Percentiles rank a stretch among this genome's conserved stretches.
Conservation (phyloP, 2,329 filamentous ascomycete genomes). For the Thelonectria rubi region DNA sequence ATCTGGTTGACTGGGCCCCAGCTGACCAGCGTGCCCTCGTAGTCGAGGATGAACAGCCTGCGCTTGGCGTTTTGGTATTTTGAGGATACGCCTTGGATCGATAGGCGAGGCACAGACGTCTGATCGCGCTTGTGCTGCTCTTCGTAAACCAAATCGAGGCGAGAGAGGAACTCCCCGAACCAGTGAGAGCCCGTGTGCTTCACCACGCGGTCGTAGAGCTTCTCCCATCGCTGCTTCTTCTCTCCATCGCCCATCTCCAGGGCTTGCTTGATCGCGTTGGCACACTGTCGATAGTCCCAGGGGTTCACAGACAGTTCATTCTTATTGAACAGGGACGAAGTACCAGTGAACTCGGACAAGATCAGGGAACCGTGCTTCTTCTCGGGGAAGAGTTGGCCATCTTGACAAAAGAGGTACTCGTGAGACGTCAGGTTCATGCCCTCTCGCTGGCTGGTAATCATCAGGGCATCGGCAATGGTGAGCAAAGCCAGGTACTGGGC, state of each 20-base stretch:
- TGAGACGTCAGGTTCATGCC: constrained; percentile 98
- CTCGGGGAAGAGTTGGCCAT: constrained; percentile 73
- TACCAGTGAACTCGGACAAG: constrained; percentile 94
- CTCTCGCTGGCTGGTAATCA: constrained; percentile 94
- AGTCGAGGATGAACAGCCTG: constrained; percentile 89
- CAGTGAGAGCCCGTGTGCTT: constrained; percentile 87
- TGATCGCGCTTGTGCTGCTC: constrained; percentile 88
- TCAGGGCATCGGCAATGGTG: constrained; percentile 87
- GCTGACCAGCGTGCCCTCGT: constrained; percentile 90
- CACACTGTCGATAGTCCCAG: constrained; percentile 91
- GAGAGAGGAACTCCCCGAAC: constrained; percentile 78
- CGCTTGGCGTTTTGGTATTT: constrained; percentile 73
- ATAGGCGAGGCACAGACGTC: constrained; percentile 85
- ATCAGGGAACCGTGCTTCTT: constrained; percentile 91
- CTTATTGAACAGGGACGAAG: constrained; percentile 82
- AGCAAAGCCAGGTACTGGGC: constrained; percentile 92
- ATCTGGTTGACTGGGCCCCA: constrained; percentile 87
- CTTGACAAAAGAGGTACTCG: constrained; percentile 93
- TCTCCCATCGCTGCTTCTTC: constrained; percentile 77
- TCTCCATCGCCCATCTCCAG: constrained; percentile 82
- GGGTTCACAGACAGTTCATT: constrained; percentile 89
- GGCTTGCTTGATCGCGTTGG: constrained; percentile 83
- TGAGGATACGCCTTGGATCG: constrained; percentile 68
- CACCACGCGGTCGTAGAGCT: constrained; percentile 76
- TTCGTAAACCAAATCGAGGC: constrained; percentile 79